Conservation (phyloP, 805 yeast species). For the Lachancea waltii region DNA sequence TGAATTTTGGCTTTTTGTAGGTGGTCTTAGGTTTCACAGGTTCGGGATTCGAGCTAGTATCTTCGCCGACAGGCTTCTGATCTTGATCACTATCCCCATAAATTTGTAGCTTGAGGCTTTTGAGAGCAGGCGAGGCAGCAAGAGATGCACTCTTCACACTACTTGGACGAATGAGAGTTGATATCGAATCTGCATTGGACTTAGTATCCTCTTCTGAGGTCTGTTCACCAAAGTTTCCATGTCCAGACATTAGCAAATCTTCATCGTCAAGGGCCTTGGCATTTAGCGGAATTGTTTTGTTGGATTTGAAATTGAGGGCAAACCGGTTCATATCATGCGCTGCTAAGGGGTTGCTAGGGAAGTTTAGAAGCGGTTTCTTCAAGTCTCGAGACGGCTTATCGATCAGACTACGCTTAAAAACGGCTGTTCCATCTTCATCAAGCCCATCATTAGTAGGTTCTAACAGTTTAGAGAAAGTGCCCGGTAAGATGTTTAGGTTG, state of each 20-base stretch:
- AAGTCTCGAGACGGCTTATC: slow-evolving; percentile 29
- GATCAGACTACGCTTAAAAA: slow-evolving; percentile 25
- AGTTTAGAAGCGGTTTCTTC: slow-evolving; percentile 15
- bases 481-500: slow-evolving; percentile 18
- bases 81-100: slow-evolving; percentile 6
- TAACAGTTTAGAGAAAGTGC: slow-evolving; percentile 21
- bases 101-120: slow-evolving; percentile 8
- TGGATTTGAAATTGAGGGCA: slow-evolving; percentile 20
- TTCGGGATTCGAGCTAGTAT: too few relatives aligned
- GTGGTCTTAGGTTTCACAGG: slow-evolving; percentile 10
- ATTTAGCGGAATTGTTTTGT: slow-evolving; percentile 12
- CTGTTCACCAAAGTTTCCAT: background rate
- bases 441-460: slow-evolving; percentile 8
- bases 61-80: slow-evolving; percentile 3
- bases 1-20: slow-evolving; percentile 25
- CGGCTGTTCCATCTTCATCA: slow-evolving; percentile 7
- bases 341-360: slow-evolving; percentile 17
- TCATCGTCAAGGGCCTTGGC: slow-evolving; percentile 24
- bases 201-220: slow-evolving; percentile 4
- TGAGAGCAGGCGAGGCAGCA: slow-evolving; percentile 1
- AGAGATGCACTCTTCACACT: background rate
- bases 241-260: slow-evolving; percentile 29
- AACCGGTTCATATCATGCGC: slow-evolving; percentile 19
- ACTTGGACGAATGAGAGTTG: slow-evolving; percentile 5
- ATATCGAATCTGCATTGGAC: slow-evolving; percentile 8